These are phyloP conservation scores for Cupressus sempervirens DNA, from an alignment of 75 land plant species.

Conservation along the genomic window DNA sequence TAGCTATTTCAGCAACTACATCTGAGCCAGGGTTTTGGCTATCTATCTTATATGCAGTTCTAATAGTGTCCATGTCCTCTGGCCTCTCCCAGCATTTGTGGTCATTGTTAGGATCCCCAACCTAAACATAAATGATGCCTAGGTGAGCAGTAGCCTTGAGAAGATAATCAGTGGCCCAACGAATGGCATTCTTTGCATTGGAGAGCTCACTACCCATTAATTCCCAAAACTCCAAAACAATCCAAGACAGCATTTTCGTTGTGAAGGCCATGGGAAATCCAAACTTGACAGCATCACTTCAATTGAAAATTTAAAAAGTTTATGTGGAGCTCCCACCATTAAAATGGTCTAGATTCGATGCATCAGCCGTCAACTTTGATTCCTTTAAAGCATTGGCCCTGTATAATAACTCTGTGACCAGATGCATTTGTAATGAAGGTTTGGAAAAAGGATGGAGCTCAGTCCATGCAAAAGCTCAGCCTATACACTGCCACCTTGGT, in stretches of 20 bases:
- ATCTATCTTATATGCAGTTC: constrained; percentile 72
- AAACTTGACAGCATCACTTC: too few relatives aligned
- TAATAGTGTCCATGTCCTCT: constrained; percentile 98
- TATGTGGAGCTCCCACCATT: too few relatives aligned
- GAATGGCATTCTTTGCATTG: constrained; percentile 61
- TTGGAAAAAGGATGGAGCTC: too few relatives aligned
- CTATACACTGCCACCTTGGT: too few relatives aligned
- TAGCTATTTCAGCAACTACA: constrained; percentile 89
- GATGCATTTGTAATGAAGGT: too few relatives aligned
- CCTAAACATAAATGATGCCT: constrained; percentile 79
- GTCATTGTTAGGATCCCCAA: constrained; percentile 82
- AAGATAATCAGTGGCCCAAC: constrained; percentile 85
- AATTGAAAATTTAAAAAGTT: too few relatives aligned
- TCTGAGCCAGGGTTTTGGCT: constrained; percentile 77
- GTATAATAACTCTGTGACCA: too few relatives aligned
- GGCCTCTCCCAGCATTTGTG: too few relatives aligned
- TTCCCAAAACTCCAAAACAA: constrained; percentile 88
- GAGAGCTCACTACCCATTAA: constrained; percentile 58
- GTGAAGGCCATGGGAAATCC: constrained; percentile 99
- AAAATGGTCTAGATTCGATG: too few relatives aligned
- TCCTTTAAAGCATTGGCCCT: too few relatives aligned
- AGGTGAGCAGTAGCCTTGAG: constrained; percentile 80
- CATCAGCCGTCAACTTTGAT: too few relatives aligned
- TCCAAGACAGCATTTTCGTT: constrained; percentile 88
- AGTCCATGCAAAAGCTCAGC: too few relatives aligned